A percentile compares a stretch with the other conserved stretches of the same genome.
Evolutionary conservation across 495 filamentous ascomycete species (phyloP).

Genomic region (Evernia prunastri): DNA sequence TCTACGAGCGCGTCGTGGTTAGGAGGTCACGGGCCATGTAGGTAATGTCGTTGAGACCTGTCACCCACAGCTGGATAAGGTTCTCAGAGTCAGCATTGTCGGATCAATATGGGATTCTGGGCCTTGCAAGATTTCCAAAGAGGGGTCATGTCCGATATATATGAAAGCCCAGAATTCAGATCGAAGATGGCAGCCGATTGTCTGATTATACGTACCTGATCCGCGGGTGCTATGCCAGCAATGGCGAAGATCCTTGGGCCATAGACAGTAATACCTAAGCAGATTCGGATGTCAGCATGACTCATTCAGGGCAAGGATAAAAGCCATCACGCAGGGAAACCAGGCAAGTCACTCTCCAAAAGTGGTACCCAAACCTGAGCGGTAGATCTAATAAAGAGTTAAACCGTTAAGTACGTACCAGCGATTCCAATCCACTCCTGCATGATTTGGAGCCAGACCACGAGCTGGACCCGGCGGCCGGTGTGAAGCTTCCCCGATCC

Average conservation of each 20-base stretch:
- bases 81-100: too few relatives aligned
- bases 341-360: too few relatives aligned
- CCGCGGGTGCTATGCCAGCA: slow-evolving; percentile 51
- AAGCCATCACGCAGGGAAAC: slow-evolving; percentile 33
- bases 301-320: too few relatives aligned
- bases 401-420: slow-evolving; percentile 32
- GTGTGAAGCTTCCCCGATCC: slow-evolving; percentile 56
- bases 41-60: slow-evolving; percentile 62
- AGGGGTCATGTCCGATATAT: too few relatives aligned
- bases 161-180: too few relatives aligned
- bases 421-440: slow-evolving; percentile 68
- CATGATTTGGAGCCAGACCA: slow-evolving; percentile 66
- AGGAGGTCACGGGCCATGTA: slow-evolving; percentile 37
- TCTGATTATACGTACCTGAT: slow-evolving; percentile 35
- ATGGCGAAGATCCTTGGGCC: slow-evolving; percentile 57
- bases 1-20: not conserved
- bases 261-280: slow-evolving; percentile 21
- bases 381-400: too few relatives aligned
- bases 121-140: too few relatives aligned
- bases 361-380: too few relatives aligned
- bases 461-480: slow-evolving; percentile 58
- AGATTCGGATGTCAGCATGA: not conserved
- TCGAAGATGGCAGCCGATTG: too few relatives aligned
- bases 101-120: too few relatives aligned
- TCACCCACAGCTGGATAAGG: slow-evolving; percentile 43